Evolutionary conservation across 73 alveolate genomes (phyloP).

Genomic region (Halteria grandinella): DNA sequence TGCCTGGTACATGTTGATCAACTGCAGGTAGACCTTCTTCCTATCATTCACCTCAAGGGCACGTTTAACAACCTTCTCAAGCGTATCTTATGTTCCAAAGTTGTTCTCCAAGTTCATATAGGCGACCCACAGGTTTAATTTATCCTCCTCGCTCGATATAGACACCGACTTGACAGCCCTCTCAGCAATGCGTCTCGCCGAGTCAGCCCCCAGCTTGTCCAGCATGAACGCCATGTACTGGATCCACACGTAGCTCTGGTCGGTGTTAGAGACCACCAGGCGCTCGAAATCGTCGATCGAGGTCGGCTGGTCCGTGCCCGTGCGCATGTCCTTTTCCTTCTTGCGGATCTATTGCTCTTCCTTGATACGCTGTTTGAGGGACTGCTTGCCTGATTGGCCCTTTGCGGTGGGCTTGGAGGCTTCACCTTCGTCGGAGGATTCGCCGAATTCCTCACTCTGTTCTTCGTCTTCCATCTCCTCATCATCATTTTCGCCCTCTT

Average conservation of each 20-base stretch:
- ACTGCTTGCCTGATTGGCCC: conserved; percentile 74
- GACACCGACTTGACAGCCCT: conserved; percentile 92
- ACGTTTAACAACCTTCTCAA: conserved; percentile 82
- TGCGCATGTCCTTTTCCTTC: conserved; percentile 68
- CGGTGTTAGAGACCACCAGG: conserved; percentile 77
- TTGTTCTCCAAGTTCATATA: conserved; percentile 91
- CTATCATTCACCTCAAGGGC: conserved; percentile 91
- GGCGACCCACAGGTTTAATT: conserved; percentile 94
- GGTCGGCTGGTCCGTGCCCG: conserved; percentile 73
- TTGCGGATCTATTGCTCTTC: conserved; percentile 80
- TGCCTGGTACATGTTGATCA: conserved; percentile 82
- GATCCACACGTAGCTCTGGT: conserved; percentile 90
- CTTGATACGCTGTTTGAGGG: conserved; percentile 69
- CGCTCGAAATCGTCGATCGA: conserved; percentile 71
- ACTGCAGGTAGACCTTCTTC: conserved; percentile 78
- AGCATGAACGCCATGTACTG: conserved; percentile 86
- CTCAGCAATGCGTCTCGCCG: conserved; percentile 90
- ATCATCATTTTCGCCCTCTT: conserved; percentile 67
- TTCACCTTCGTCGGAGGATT: conserved; percentile 64
- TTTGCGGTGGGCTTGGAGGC: conserved; percentile 59
- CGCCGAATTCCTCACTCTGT: conserved; percentile 51
- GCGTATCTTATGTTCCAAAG: conserved; percentile 86
- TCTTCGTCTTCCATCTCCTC: conserved; percentile 68
- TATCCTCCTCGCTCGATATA: conserved; percentile 82
- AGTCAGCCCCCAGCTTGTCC: conserved; percentile 84